A percentile compares a stretch with the other conserved stretches of the same genome.
Conservation (phyloP, 1,139 yeast species). For the Nakaseomyces kungkrabaensis region DNA sequence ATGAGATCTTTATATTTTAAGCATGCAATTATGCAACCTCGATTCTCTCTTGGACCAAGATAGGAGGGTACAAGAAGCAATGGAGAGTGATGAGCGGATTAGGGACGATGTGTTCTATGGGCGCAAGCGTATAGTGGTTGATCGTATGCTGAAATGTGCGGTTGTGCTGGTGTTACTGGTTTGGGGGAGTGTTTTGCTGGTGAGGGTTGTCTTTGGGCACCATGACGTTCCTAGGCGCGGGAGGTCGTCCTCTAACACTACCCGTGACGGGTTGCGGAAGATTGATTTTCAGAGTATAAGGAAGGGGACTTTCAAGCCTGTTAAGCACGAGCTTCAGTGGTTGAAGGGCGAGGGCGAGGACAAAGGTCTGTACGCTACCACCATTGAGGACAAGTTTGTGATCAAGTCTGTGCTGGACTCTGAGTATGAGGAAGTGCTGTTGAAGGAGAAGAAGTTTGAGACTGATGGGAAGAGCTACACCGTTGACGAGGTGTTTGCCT, state of each 20-base stretch:
- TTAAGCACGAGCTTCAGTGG: slow-evolving; percentile 54
- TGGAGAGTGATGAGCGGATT: slow-evolving; percentile 10
- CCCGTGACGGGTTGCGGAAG: slow-evolving; percentile 18
- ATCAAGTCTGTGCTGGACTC: slow-evolving; percentile 36
- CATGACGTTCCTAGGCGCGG: not conserved
- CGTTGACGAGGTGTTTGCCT: slow-evolving; percentile 47
- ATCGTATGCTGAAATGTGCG: slow-evolving; percentile 13
- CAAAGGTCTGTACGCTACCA: slow-evolving; percentile 31
- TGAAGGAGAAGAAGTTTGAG: slow-evolving; percentile 39
- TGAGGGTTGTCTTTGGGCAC: slow-evolving; percentile 8
- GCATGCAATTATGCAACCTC: too few species aligned
- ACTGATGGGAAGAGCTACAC: slow-evolving; percentile 35
- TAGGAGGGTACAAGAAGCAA: not conserved
- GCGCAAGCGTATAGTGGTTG: slow-evolving; percentile 7
- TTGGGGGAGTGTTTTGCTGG: slow-evolving; percentile 21
- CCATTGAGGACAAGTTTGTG: slow-evolving; percentile 22
- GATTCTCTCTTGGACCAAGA: too few species aligned
- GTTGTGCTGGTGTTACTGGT: slow-evolving; percentile 14
- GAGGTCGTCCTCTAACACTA: slow-evolving; percentile 7
- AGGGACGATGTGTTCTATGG: slow-evolving; percentile 10
- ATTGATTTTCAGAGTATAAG: slow-evolving; percentile 36
- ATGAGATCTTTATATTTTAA: too few species aligned
- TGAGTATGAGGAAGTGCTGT: slow-evolving; percentile 37
- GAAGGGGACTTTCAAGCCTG: slow-evolving; percentile 43
- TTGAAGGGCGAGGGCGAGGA: slow-evolving; percentile 35